Conservation (phyloP, 345 rosid species). For the Gossypium herbaceum region DNA sequence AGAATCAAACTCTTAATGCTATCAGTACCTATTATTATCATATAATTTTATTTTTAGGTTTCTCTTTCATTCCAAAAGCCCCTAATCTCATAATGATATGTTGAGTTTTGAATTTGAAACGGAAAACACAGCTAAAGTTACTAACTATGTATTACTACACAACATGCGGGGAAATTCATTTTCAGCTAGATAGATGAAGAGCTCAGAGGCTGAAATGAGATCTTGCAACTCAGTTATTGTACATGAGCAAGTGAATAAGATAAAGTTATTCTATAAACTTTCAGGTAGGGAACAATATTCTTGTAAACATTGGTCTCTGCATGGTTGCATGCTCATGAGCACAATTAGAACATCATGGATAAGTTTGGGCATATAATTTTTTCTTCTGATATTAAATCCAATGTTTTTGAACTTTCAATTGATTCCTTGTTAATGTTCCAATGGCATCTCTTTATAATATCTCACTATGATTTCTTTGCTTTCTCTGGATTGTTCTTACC, state of each 20-base stretch:
- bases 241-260: background rate
- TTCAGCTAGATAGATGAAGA: background rate
- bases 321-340: background rate
- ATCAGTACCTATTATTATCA: background rate
- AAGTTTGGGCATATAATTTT: background rate
- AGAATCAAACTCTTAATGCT: background rate
- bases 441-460: no score
- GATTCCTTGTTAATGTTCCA: no score
- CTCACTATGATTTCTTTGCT: background rate
- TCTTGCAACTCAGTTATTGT: background rate
- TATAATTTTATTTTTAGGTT: background rate
- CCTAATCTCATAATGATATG: background rate
- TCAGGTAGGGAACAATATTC: background rate
- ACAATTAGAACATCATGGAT: background rate
- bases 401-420: no score
- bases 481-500: background rate
- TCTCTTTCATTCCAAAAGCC: background rate
- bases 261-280: background rate
- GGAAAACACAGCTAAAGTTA: background rate
- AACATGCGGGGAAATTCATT: background rate
- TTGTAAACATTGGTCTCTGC: background rate
- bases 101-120: background rate
- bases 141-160: background rate
- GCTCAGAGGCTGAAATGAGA: background rate
- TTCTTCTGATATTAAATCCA: background rate